Percentiles rank a stretch among this genome's conserved stretches.
These are phyloP conservation scores for Picochlorum sp. DNA, from an alignment of 139 green algal species.

Conservation along the genomic window DNA sequence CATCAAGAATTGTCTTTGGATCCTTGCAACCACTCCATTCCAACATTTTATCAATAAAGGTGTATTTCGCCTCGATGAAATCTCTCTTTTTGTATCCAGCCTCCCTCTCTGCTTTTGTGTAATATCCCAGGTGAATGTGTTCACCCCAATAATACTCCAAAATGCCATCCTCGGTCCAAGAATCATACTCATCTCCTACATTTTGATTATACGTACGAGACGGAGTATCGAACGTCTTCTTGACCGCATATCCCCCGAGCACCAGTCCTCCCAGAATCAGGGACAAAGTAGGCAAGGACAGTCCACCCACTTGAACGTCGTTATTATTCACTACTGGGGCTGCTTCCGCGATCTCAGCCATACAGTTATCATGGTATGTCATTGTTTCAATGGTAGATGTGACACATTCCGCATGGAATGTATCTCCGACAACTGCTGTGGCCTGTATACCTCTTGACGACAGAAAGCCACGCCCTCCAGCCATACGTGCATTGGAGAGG, in stretches of 20 bases:
- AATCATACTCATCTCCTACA: conserved; percentile 88
- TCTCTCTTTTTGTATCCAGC: conserved; percentile 75
- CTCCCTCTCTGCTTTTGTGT: conserved; percentile 65
- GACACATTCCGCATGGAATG: too few species aligned
- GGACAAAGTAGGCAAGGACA: not conserved
- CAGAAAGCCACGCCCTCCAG: too few species aligned
- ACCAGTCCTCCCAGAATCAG: conserved; percentile 15
- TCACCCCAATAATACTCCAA: conserved; percentile 88
- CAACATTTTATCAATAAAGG: conserved; percentile 87
- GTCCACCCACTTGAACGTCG: too few species aligned
- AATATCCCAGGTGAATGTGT: conserved; percentile 94
- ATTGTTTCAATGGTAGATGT: too few species aligned
- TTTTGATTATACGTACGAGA: conserved; percentile 74
- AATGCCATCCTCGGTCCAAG: conserved; percentile 80
- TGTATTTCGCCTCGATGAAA: conserved; percentile 88
- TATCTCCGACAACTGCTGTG: too few species aligned
- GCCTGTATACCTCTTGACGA: too few species aligned
- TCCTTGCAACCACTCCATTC: conserved; percentile 30
- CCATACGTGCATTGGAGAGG: too few species aligned
- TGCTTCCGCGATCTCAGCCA: too few species aligned
- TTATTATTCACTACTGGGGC: too few species aligned
- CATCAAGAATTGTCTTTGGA: conserved; percentile 72
- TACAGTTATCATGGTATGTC: too few species aligned
- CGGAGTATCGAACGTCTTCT: conserved; percentile 61
- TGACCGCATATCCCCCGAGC: conserved; percentile 32